These are phyloP conservation scores for Ogataea thermomethanolica DNA, from an alignment of 805 yeast species.

Conservation along the genomic window DNA sequence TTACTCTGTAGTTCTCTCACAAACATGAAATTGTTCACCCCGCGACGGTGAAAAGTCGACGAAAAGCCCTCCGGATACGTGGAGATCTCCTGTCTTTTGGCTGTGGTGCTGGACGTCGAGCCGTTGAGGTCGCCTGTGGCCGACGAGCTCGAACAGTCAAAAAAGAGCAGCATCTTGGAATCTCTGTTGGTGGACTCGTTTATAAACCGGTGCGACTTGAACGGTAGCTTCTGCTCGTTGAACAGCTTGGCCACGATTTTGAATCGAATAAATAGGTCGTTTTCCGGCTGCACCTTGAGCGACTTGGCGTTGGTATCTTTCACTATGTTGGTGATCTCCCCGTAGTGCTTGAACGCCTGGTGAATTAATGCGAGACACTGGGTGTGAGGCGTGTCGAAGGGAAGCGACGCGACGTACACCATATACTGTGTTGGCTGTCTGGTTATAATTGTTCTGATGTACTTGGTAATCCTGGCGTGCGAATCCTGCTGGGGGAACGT, in stretches of 20 bases:
- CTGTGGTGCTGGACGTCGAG: slow-evolving; percentile 1
- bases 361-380: slow-evolving; percentile 24
- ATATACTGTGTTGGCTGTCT: slow-evolving; percentile 26
- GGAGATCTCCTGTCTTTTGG: slow-evolving; percentile 25
- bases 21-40: slow-evolving; percentile 48
- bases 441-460: slow-evolving; percentile 27
- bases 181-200: slow-evolving; percentile 30
- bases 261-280: slow-evolving; percentile 28
- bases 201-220: slow-evolving; percentile 27
- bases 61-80: slow-evolving; percentile 48
- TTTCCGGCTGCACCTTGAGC: slow-evolving; percentile 23
- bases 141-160: slow-evolving; percentile 25
- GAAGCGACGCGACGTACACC: slow-evolving; percentile 29
- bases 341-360: slow-evolving; percentile 27
- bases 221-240: slow-evolving; percentile 27
- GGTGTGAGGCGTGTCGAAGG: slow-evolving; percentile 26
- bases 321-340: slow-evolving; percentile 22
- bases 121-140: slow-evolving; percentile 17
- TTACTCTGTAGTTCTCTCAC: slow-evolving; percentile 48
- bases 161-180: slow-evolving; percentile 32
- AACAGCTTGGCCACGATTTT: slow-evolving; percentile 25
- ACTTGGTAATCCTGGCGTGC: slow-evolving; percentile 18
- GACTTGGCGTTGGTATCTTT: slow-evolving; percentile 24
- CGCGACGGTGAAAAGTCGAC: slow-evolving; percentile 46
- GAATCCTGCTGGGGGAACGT: slow-evolving; percentile 5